These are phyloP conservation scores for Strigomonas galati DNA, from an alignment of 208 protist species.

Conservation along the genomic window DNA sequence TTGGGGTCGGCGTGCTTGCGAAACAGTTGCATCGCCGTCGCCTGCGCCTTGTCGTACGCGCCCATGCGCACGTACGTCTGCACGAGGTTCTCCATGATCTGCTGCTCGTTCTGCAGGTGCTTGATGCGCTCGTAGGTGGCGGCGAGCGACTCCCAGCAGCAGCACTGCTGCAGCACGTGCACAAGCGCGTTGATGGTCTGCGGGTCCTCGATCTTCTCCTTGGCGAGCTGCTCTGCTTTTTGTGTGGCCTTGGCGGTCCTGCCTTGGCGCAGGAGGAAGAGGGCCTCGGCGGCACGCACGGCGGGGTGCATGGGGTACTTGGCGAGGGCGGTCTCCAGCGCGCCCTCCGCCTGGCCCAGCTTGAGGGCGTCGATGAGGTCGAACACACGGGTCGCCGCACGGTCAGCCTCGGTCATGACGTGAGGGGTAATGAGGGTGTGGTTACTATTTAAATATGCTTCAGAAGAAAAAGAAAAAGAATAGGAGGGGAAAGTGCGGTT, in stretches of 20 bases:
- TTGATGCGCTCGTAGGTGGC: slow-evolving; percentile 60
- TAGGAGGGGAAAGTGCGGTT: not conserved
- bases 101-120: slow-evolving; percentile 47
- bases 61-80: slow-evolving; percentile 83
- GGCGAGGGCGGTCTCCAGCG: slow-evolving; percentile 49
- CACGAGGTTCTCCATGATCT: slow-evolving; percentile 63
- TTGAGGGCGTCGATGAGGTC: slow-evolving; percentile 61
- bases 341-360: slow-evolving; percentile 53
- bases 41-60: slow-evolving; percentile 62
- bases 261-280: slow-evolving; percentile 40
- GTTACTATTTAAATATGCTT: not conserved
- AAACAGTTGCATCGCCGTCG: slow-evolving; percentile 55
- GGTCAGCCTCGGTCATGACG: slow-evolving; percentile 41
- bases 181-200: slow-evolving; percentile 62
- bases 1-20: slow-evolving; percentile 53
- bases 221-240: slow-evolving; percentile 52
- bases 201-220: slow-evolving; percentile 44
- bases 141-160: slow-evolving; percentile 62
- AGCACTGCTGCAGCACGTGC: slow-evolving; percentile 67
- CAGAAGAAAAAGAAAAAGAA: slow-evolving; percentile 10
- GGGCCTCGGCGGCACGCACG: slow-evolving; percentile 53
- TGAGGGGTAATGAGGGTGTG: not conserved
- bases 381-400: slow-evolving; percentile 46
- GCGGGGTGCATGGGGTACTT: slow-evolving; percentile 61
- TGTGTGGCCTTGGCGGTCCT: slow-evolving; percentile 31